Evolutionary conservation across 2,329 filamentous ascomycete species (phyloP), one percentile per base, ranked within the genome.

Genomic region (Stemphylium lycopersici): DNA sequence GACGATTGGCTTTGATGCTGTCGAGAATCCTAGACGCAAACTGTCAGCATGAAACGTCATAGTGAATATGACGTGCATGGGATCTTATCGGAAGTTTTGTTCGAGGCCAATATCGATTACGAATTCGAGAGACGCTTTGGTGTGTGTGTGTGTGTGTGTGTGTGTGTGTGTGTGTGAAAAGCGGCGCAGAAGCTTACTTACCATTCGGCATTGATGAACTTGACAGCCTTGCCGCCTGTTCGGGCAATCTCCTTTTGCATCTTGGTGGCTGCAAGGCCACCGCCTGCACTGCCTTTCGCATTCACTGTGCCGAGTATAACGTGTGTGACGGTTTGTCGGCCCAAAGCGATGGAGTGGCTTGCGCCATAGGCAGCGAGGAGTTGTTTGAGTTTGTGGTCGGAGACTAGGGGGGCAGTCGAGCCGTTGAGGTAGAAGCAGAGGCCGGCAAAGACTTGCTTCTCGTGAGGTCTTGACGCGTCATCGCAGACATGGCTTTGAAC

Each of bases 371-470:
- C 81, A 4, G 83, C 85, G 33, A 97, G 82, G 13, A 96, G 75
- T 50, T 87, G 87, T 79, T 95, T 96, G 52, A 97, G 83, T 71
- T 85, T 89, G 78, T 96, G 90, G 74, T 97, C 93, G 12, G 90
- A 96, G 58, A 96, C 84, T 20, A 86, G 75, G 1, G 93, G 92
- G 55, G 87, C 83, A 2, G 91, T 96, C 62, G 90, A 93, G 56
- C 92, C 92, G 75, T 96, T 96, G 75, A 97, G 84, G 77, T 93
- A 95, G 65, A 96, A 83, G 46, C 85, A 87, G 18, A 92, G 81
- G 13, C 87, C 85, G 39, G 84, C 77, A 71, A 97, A 93, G 48
- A 96, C 83, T 41, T 78, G 72, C 40, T 66, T 73, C 33, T 69
- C 40, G 12, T 36, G 42, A 12, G 41, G 48, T 26, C 49, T 56